Evolutionary conservation across 176 grass and related monocot genomes (phyloP), one percentile per base, ranked within the genome.

Genomic region (Ananas comosus): DNA sequence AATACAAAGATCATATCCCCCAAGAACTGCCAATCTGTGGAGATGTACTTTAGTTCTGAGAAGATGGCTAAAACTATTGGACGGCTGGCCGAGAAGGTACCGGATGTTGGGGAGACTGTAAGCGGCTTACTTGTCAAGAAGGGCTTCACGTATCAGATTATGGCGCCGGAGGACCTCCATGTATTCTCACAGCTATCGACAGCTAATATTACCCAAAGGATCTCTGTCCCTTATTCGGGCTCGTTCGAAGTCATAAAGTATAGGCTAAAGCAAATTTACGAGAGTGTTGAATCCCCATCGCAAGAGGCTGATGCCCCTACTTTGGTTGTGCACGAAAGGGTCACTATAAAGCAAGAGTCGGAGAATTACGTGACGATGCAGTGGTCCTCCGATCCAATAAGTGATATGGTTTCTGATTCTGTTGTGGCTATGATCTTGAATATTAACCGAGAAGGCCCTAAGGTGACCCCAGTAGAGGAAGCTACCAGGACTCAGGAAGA

Each of bases 401-500:
- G 93, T 8, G 93, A 97, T 76, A 92, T 97, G 93, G 93, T 97
- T 22, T 97, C 93, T 0, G 93, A 97, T 61, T 97, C 93, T 13
- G 82, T 97, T 22, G 86, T 97, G 22, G 89, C 93, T 66, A 83
- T 87, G 86, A 81, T 92, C 70, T 81, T 90, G 84, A 92, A 92
- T 76, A 85, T 97, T 12, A 76, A 74, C 61, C 83, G 86, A 51
- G 93, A 92, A 70, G 89, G 89, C 70, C 89, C 83, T 0, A 97
- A 92, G 73, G 49, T 90, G 47, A 83, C 80, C 51, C 81, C 86
- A 1, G 64, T 79, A 48, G 81, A 76, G 67, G 88, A 91, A 74
- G 81, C 58, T 12, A 50, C 21, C 1, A 90, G 87, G 73, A 87
- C 83, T 1, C 66, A 80, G 29, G 89, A 97, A 48, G 88, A 96